A percentile compares a stretch with the other conserved stretches of the same genome.
These are phyloP conservation scores for Eucalyptus melliodora DNA, from an alignment of 345 rosid genomes.

Conservation along the genomic window DNA sequence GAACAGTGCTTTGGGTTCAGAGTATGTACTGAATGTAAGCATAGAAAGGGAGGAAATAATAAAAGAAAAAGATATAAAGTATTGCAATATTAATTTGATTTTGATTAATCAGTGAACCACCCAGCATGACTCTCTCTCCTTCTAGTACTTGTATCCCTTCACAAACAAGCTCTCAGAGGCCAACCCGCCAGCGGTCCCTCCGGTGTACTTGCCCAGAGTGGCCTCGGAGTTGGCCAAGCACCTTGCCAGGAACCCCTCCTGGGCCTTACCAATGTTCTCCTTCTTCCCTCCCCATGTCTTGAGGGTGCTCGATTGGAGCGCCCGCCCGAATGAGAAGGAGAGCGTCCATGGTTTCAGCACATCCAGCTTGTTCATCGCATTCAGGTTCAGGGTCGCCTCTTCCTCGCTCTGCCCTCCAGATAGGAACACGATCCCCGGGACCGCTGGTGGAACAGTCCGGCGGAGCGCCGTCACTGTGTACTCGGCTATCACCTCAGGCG, in stretches of 20 bases:
- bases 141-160: slow-evolving; percentile 74
- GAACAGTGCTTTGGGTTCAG: background rate
- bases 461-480: slow-evolving; percentile 68
- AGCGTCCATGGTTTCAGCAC: slow-evolving; percentile 87
- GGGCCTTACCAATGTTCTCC: slow-evolving; percentile 66
- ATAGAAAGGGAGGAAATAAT: background rate
- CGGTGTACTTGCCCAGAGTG: slow-evolving; percentile 57
- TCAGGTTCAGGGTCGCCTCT: slow-evolving; percentile 67
- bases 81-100: background rate
- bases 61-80: background rate
- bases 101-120: background rate
- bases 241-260: slow-evolving; percentile 53
- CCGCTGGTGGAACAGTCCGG: slow-evolving; percentile 80
- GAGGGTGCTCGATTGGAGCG: slow-evolving; percentile 89
- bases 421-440: slow-evolving; percentile 80
- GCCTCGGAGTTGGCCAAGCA: slow-evolving; percentile 89
- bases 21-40: background rate
- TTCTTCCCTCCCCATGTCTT: slow-evolving; percentile 85
- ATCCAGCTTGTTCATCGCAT: slow-evolving; percentile 82
- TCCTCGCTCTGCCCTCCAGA: slow-evolving; percentile 93
- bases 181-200: slow-evolving; percentile 41
- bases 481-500: slow-evolving; percentile 47
- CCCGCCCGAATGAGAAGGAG: slow-evolving; percentile 93
- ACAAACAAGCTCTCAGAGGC: slow-evolving; percentile 84
- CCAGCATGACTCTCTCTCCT: background rate